Evolutionary conservation across 2,329 filamentous ascomycete species (phyloP), one percentile per base, ranked within the genome.

Genomic region (Fonsecaea multimorphosa): DNA sequence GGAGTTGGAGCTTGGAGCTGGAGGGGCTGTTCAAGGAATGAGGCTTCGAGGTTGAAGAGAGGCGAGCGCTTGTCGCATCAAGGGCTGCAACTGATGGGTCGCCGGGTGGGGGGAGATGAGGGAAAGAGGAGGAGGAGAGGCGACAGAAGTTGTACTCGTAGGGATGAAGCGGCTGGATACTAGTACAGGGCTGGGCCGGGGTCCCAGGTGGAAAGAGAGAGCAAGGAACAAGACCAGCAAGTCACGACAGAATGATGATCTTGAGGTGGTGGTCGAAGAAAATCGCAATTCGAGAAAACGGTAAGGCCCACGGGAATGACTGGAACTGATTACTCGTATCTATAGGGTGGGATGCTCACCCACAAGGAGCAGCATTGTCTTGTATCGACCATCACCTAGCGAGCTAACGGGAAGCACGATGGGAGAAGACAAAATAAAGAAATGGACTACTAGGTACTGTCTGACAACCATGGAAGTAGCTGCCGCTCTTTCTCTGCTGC

Each of bases 1-100:
- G 31, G 36, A 36, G 46, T 29, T 27, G 52, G 19, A 57, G 44
- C 22, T 27, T 22, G 38, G 38, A 44, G 44, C 44, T 49, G 44
- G 38, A 64, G 55, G 61, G 36, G 56, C 56, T 44, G 14, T 34
- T 40, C 19, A 12, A 46, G 22, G 38, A 49, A 31, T 59, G 38
- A 44, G 36, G 46, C 49, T 55, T 49, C 19, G 51, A 55, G 49
- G 51, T 22, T 12, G 32, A 3, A 29, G 24, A 38, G 16, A 61
- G 64, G 56, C 57, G 61, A 54, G 65, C 65, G 61, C 61, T 64
- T 64, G 61, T 64, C 61, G 61, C 61, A 55, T 59, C 53, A 52
- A 54, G 12, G 24, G 24, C 29, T 19, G 40, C 46, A 40, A 40
- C 16, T n/a, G 27, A 49, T 58, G 49, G 58, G 38, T 27, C 38